A percentile compares a stretch with the other conserved stretches of the same genome.
Conservation (phyloP, 495 filamentous ascomycete species). For the Aspergillus egyptiacus region DNA sequence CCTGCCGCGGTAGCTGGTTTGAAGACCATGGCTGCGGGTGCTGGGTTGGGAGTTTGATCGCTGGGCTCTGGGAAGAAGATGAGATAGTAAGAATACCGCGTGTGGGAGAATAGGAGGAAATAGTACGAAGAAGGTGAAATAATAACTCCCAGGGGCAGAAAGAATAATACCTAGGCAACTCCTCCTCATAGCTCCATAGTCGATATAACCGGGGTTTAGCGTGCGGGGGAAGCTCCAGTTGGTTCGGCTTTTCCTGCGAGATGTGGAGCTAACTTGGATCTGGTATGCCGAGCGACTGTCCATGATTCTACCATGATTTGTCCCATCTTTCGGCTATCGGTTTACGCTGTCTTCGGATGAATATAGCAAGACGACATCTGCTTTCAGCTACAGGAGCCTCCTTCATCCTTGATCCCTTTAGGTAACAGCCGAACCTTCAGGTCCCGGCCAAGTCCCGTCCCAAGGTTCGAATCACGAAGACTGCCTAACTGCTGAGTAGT, state of each 20-base stretch:
- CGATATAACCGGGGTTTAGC: constrained; percentile 1
- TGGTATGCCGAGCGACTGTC: constrained; percentile 1
- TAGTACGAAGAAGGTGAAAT: neutral
- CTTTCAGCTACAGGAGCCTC: neutral
- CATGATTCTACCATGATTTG: too few species aligned
- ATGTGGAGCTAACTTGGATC: neutral
- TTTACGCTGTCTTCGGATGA: neutral
- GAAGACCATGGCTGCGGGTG: constrained; percentile 62
- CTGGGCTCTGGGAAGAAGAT: neutral
- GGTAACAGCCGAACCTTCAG: neutral
- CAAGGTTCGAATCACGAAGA: too few species aligned
- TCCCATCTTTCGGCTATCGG: neutral
- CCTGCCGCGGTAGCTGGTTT: constrained; percentile 63
- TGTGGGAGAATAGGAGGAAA: neutral
- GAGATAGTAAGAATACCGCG: neutral
- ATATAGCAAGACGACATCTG: too few species aligned
- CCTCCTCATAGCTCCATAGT: too few species aligned
- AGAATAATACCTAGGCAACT: too few species aligned
- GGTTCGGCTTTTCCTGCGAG: neutral
- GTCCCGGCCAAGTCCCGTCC: too few species aligned
- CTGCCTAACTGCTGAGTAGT: too few species aligned
- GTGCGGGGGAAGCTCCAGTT: constrained; percentile 5
- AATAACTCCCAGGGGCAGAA: neutral
- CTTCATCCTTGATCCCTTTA: neutral
- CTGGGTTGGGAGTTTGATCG: neutral